Evolutionary conservation across 2,329 filamentous ascomycete species (phyloP).

Genomic region (Penicillium sp.): DNA sequence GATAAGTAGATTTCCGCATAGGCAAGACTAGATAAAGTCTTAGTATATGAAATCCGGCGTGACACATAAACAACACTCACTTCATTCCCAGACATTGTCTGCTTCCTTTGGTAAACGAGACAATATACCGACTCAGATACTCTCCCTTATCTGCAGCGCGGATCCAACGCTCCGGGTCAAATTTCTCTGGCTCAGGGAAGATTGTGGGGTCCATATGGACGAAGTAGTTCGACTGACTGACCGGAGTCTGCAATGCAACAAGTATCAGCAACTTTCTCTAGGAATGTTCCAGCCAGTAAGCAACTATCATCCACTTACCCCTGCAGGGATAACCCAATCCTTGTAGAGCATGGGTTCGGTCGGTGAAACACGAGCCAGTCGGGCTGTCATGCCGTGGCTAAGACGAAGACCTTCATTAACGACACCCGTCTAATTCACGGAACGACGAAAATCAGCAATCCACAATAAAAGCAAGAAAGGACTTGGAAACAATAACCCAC

Average conservation of each 20-base stretch:
- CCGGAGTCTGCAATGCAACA: conserved; percentile 14
- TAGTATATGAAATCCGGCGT: neutral
- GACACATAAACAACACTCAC: conserved; percentile 9
- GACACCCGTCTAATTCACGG: conserved; percentile 17
- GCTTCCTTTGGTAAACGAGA: conserved; percentile 25
- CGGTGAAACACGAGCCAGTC: conserved; percentile 21
- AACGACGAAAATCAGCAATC: neutral
- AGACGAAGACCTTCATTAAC: conserved; percentile 25
- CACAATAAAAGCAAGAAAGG: neutral
- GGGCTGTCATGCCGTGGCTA: conserved; percentile 24
- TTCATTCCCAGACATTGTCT: conserved; percentile 27
- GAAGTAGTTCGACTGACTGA: conserved; percentile 28
- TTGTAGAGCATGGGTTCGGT: conserved; percentile 19
- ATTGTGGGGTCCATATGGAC: conserved; percentile 25
- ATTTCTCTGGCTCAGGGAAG: conserved; percentile 22
- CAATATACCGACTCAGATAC: conserved; percentile 21
- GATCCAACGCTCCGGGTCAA: conserved; percentile 24
- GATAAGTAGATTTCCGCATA: conserved; percentile 26
- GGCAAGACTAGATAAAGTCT: conserved; percentile 16
- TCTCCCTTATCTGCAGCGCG: conserved; percentile 16
- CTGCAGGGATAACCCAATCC: conserved; percentile 23
- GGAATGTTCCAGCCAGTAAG: too few relatives aligned
- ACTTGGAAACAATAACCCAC: conserved; percentile 17
- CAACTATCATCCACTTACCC: conserved; percentile 13
- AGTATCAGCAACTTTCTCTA: neutral